Conservation (phyloP, 345 rosid species). For the Kandelia obovata region DNA sequence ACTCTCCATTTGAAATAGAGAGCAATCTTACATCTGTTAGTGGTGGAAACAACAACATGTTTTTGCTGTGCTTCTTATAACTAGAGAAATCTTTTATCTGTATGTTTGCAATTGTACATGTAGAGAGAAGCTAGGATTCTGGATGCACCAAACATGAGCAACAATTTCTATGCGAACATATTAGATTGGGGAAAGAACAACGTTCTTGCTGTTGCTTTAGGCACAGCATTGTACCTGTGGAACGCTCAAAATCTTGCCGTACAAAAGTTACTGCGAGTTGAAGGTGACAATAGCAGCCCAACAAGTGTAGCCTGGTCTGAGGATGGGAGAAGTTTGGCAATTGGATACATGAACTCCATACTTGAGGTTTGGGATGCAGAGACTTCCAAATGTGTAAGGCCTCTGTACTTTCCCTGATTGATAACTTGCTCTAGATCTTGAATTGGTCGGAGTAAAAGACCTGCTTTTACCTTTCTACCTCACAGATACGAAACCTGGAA, state of each 20-base stretch:
- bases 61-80: not conserved
- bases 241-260: conserved; percentile 22
- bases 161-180: conserved; percentile 40
- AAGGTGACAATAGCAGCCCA: conserved; percentile 27
- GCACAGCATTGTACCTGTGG: conserved; percentile 38
- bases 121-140: conserved; percentile 39
- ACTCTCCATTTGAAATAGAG: not conserved
- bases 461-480: not conserved
- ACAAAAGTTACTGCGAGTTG: conserved; percentile 21
- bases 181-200: conserved; percentile 50
- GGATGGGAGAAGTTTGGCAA: conserved; percentile 34
- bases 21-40: not conserved
- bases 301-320: conserved; percentile 48
- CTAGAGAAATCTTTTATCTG: not conserved
- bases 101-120: conserved; percentile 9
- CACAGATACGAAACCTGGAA: conserved; percentile 35
- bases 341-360: conserved; percentile 37
- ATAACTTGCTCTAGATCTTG: not conserved
- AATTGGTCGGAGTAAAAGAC: not conserved
- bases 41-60: not conserved
- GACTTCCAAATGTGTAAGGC: conserved; percentile 43
- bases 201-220: conserved; percentile 43
- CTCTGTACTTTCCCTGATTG: not conserved
- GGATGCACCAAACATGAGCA: conserved; percentile 44
- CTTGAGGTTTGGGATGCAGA: conserved; percentile 46